These are phyloP conservation scores for Isatis tinctoria DNA, from an alignment of 345 rosid species.

Conservation along the genomic window DNA sequence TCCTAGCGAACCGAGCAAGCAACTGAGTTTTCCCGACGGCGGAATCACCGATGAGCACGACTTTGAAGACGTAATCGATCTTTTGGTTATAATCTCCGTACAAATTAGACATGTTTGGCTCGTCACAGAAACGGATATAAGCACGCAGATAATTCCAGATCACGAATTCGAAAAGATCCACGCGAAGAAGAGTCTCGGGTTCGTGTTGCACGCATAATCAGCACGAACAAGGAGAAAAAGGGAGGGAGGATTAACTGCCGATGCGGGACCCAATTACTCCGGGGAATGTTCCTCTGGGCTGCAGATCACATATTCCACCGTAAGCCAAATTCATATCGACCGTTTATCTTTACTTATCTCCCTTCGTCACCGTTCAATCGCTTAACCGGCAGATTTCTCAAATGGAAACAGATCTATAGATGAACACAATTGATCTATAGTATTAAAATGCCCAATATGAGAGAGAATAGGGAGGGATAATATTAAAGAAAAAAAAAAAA, in stretches of 20 bases:
- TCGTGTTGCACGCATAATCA: background rate
- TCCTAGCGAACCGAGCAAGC: background rate
- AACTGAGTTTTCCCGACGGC: background rate
- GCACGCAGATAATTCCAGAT: background rate
- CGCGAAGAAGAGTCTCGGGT: background rate
- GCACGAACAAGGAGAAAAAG: background rate
- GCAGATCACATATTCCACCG: background rate
- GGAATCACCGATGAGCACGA: background rate
- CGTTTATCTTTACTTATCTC: background rate
- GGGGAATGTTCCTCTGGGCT: background rate
- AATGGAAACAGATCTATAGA: conserved; percentile 9
- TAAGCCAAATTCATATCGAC: background rate
- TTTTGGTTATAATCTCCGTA: background rate
- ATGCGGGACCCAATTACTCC: background rate
- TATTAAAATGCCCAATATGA: background rate
- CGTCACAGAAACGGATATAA: background rate
- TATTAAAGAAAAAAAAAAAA: background rate
- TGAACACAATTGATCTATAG: conserved; percentile 4
- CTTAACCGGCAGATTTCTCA: background rate
- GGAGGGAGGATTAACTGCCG: background rate
- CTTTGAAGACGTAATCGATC: background rate
- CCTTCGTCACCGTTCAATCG: background rate
- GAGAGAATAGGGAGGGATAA: background rate
- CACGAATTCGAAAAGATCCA: background rate
- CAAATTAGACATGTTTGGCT: background rate